Percentiles rank a stretch among this genome's conserved stretches.
phyloP scores from a whole-genome alignment of 805 yeast genomes.

The Grigorovia transvaalensis region DNA sequence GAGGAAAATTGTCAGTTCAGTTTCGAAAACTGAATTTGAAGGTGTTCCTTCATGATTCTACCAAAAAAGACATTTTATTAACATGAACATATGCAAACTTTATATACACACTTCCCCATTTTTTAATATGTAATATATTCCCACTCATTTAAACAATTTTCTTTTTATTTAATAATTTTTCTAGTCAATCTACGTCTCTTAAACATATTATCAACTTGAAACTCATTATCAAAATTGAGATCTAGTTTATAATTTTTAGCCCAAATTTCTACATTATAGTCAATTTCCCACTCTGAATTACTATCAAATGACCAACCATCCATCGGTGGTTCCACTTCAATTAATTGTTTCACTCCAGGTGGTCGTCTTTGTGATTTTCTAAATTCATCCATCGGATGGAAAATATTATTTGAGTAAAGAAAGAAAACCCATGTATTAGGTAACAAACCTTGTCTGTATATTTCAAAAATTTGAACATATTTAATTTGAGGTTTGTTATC shows the following conservation, averaged over 20 bases:
- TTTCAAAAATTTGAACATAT: constrained; percentile 68
- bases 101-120: not conserved
- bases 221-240: constrained; percentile 39
- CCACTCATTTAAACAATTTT: not conserved
- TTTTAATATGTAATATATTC: not conserved
- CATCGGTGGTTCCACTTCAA: constrained; percentile 52
- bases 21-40: constrained; percentile 58
- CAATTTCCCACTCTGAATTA: constrained; percentile 56
- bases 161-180: constrained; percentile 36
- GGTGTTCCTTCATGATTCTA: constrained; percentile 65
- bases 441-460: constrained; percentile 54
- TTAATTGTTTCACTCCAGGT: constrained; percentile 45
- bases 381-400: constrained; percentile 38
- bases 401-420: constrained; percentile 45
- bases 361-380: constrained; percentile 49
- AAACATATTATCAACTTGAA: constrained; percentile 36
- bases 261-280: constrained; percentile 44
- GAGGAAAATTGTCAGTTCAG: constrained; percentile 45
- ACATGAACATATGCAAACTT: not conserved
- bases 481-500: constrained; percentile 56
- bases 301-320: constrained; percentile 59
- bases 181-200: constrained; percentile 50
- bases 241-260: constrained; percentile 36
- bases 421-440: constrained; percentile 53
- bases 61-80: not conserved